Base-by-base conservation (phyloP, 2,329 filamentous ascomycete genomes). In the Ascochyta clinopodiicola region DNA sequence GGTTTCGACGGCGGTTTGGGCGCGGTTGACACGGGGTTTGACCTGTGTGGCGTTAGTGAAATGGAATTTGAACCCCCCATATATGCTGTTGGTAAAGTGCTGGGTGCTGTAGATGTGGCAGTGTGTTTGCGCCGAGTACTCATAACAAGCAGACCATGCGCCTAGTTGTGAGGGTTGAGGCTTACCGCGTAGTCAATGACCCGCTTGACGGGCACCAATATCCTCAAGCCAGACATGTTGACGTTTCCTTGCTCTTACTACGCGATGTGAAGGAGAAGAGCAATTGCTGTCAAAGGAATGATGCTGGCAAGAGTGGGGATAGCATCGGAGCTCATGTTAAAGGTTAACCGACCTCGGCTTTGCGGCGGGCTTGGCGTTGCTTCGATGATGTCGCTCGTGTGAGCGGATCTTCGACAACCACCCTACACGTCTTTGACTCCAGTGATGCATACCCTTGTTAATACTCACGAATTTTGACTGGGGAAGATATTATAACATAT, bases 1-100 rank as follows among this genome's bases (percentile, higher is more conserved):
- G 51, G 91, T 96, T 80, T 97, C 94, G 79, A 99, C 89, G 73
- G 87, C 94, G 59, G 94, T 97, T 79, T 86, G 83, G 62, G 87
- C 75, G 67, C 87, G 86, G 80, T 88, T 89, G 73, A 89, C 86
- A 64, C 86, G 85, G 48, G 87, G 87, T 79, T 88, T 89, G 80
- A 88, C 81, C 86, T 88, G 40, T 3, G 17, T 1, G 6, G 4
- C 42, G 39, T 49, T 13, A 56, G 44, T 17, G 12, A 10, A n/a
- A 39, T 21, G 9, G 17, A 36, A 36, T 25, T 32, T 2, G 9
- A 29, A 6, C 6, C 25, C 10, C 12, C 10, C 10, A 2, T 4
- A 13, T 2, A 31, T 31, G 29, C 12, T 12, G 29, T 6, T 31
- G 4, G 29, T 31, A 15, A 15, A 4, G 12, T 13, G 6, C 15